phyloP scores from a whole-genome alignment of 2,329 filamentous ascomycete species.

The Pseudocercospora ulei region DNA sequence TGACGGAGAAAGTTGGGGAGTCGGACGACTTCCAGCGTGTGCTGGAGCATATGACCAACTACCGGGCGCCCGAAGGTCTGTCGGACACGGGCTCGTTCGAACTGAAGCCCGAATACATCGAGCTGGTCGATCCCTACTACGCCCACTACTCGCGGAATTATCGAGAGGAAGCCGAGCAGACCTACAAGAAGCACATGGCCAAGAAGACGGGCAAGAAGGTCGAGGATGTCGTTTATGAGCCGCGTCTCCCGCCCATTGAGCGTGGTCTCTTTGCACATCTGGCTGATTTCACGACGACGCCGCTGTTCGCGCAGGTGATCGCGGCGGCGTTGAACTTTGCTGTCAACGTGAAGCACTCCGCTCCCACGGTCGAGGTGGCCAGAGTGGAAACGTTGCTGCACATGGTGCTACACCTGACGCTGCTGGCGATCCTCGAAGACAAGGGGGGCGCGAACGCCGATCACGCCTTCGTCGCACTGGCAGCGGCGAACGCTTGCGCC shows the following conservation, averaged over 20 bases:
- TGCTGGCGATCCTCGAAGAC: constrained; percentile 81
- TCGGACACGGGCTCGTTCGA: constrained; percentile 92
- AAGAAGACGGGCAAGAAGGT: constrained; percentile 72
- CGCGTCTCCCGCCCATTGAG: constrained; percentile 64
- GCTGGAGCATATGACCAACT: constrained; percentile 77
- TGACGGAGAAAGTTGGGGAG: constrained; percentile 83
- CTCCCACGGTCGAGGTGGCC: constrained; percentile 66
- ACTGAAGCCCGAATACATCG: constrained; percentile 72
- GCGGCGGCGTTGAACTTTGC: constrained; percentile 81
- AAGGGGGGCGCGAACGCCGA: constrained; percentile 25
- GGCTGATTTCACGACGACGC: constrained; percentile 68
- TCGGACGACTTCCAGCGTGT: constrained; percentile 78
- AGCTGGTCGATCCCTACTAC: constrained; percentile 88
- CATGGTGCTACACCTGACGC: constrained; percentile 74
- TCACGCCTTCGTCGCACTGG: constrained; percentile 26
- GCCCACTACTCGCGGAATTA: constrained; percentile 96
- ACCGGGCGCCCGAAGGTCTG: constrained; percentile 80
- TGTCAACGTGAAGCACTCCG: constrained; percentile 56
- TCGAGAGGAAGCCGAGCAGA: constrained; percentile 83
- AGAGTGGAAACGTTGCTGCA: constrained; percentile 86
- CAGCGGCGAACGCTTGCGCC: constrained; percentile 16
- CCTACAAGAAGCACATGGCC: constrained; percentile 77
- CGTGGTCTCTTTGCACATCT: constrained; percentile 69
- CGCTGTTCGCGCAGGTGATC: constrained; percentile 80
- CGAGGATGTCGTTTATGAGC: constrained; percentile 84